Percentiles rank a stretch among this genome's conserved stretches.
phyloP scores from a whole-genome alignment of 1,284 basidiomycete genomes.

The Marasmius oreades region DNA sequence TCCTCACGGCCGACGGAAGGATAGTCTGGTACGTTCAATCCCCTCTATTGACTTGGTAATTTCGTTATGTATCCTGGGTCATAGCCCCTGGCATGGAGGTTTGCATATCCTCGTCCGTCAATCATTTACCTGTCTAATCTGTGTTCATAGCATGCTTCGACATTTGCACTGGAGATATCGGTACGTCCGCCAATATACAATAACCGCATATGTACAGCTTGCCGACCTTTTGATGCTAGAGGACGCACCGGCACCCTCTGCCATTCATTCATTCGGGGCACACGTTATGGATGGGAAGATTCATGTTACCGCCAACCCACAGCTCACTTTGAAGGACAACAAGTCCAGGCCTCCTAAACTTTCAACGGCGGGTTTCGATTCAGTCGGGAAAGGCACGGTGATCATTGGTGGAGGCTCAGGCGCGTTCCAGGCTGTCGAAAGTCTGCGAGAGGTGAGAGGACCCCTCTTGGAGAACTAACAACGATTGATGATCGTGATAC shows the following conservation, averaged over 20 bases:
- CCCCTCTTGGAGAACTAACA: background rate
- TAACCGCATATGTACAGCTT: background rate
- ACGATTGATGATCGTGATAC: background rate
- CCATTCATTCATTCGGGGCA: conserved; percentile 81
- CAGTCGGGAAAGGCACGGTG: conserved; percentile 62
- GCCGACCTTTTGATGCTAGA: conserved; percentile 41
- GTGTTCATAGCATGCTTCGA: conserved; percentile 79
- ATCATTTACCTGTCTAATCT: background rate
- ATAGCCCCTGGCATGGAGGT: conserved; percentile 89
- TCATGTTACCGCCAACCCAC: conserved; percentile 72
- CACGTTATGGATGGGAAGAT: conserved; percentile 75
- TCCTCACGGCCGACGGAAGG: conserved; percentile 75
- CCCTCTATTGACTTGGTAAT: conserved; percentile 1
- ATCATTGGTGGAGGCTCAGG: conserved; percentile 89
- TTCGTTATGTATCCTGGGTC: background rate
- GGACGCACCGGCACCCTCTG: conserved; percentile 86
- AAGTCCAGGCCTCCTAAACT: conserved; percentile 58
- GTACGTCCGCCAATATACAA: conserved; percentile 29
- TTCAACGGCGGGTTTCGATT: conserved; percentile 37
- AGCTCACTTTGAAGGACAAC: conserved; percentile 68
- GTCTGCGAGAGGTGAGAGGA: conserved; percentile 68
- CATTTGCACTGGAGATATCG: conserved; percentile 75
- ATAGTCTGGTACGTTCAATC: conserved; percentile 63
- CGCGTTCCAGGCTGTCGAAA: conserved; percentile 78
- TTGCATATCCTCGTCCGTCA: conserved; percentile 17